Base-by-base conservation (phyloP, 2,329 filamentous ascomycete genomes). In the Fusarium tjaetaba region DNA sequence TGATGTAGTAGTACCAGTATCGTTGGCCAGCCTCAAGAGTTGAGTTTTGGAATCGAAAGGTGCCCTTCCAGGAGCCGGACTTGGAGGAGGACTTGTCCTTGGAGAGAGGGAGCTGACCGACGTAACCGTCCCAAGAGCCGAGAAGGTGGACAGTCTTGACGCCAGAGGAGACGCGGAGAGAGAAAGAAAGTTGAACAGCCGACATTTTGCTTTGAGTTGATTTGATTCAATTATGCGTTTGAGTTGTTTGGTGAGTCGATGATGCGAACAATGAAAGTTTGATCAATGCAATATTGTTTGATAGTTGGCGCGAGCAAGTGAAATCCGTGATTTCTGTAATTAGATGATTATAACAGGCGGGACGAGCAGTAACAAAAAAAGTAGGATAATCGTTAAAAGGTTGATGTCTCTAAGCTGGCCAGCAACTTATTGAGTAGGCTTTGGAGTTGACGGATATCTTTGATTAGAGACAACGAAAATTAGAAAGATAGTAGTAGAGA, bases 1-100 rank as follows among this genome's bases (percentile, higher is more conserved):
- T 96, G 91, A 98, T 98, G 89, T 98, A 99, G 91, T 99, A 99
- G 92, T 98, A 99, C 96, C 96, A 99, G 91, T 98, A 98, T 82
- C 96, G 92, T 83, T 94, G 91, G 82, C 96, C 95, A 79, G 94
- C 88, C 87, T 96, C 92, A 79, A 98, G 90, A 69, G 94, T 96
- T 72, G 90, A 86, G 82, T 92, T 93, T 86, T 96, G 93, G 87
- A 99, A 98, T 86, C 94, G 93, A 88, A 99, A 98, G 80, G 94
- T 97, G 81, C 96, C 96, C 84, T 95, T 94, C 95, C 96, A 98
- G 78, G 93, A 93, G 81, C 95, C 95, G 65, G 93, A 91, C 88
- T 97, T 97, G 85, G 92, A 92, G 55, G 92, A 89, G 81, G 88
- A 86, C 86, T 90, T 91, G 84, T 97, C 94, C 87, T 95, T 95